These are phyloP conservation scores for Colletotrichum liaoningense DNA, from an alignment of 2,329 filamentous ascomycete species.

Conservation along the genomic window DNA sequence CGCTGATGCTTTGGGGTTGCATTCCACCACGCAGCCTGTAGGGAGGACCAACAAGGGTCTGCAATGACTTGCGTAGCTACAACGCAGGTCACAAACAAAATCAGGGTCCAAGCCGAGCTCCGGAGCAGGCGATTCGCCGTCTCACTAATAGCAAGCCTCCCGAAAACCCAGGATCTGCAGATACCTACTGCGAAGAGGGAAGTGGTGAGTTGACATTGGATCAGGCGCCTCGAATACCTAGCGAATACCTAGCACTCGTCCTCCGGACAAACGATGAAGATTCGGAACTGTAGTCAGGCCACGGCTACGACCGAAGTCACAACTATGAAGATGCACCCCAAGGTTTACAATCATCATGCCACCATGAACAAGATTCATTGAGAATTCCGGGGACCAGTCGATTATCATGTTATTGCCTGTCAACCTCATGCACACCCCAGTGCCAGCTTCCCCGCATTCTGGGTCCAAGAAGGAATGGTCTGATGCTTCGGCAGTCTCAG, in stretches of 20 bases:
- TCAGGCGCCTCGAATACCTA: neutral
- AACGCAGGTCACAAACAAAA: neutral
- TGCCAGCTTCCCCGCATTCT: conserved; percentile 29
- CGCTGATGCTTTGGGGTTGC: neutral
- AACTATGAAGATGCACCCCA: conserved; percentile 4
- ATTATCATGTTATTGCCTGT: conserved; percentile 17
- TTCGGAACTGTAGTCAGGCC: conserved; percentile 5
- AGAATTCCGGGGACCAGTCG: conserved; percentile 10
- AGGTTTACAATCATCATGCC: conserved; percentile 9
- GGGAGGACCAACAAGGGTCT: neutral
- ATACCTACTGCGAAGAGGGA: neutral
- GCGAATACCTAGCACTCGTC: neutral
- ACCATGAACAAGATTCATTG: conserved; percentile 5
- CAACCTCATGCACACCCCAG: neutral
- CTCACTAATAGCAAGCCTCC: neutral
- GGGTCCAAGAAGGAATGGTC: neutral
- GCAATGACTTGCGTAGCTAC: neutral
- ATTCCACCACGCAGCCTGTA: neutral
- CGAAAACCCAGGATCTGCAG: neutral
- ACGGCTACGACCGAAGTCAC: neutral
- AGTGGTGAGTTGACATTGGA: neutral
- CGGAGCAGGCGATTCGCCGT: conserved; percentile 8
- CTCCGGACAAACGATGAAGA: neutral
- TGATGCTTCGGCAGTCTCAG: conserved; percentile 32
- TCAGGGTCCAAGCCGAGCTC: conserved; percentile 26